Evolutionary conservation across 169 alveolate genomes (phyloP).

Genomic region (Plasmodium berghei): DNA sequence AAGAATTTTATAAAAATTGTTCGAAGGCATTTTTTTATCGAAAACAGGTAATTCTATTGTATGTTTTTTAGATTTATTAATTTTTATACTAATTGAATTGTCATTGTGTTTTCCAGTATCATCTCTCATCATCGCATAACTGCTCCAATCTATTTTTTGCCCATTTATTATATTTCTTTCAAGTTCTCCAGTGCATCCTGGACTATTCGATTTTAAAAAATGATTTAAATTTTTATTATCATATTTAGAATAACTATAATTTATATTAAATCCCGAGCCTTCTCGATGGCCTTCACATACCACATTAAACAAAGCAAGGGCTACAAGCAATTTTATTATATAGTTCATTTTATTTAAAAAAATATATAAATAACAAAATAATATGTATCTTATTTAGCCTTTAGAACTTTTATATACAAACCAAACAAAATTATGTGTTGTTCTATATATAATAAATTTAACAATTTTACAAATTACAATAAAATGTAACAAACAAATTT

Average conservation of each 20-base stretch:
- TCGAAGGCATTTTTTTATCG: constrained; percentile 8
- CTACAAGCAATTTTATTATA: background rate
- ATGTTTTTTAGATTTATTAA: constrained; percentile 4
- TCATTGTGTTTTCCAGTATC: background rate
- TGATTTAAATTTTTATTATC: background rate
- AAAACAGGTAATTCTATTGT: constrained; percentile 11
- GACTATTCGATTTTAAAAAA: constrained; percentile 5
- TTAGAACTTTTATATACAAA: no score
- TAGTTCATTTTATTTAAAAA: background rate
- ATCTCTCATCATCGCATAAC: background rate
- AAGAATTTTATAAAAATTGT: constrained; percentile 55
- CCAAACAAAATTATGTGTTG: no score
- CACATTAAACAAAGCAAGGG: background rate
- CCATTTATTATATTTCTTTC: constrained; percentile 64
- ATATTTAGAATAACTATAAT: background rate
- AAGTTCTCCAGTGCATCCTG: constrained; percentile 56
- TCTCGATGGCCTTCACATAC: background rate
- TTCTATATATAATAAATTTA: no score
- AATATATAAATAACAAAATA: background rate
- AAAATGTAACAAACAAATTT: no score
- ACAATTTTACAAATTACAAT: no score
- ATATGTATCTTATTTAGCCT: no score
- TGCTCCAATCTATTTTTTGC: constrained; percentile 13
- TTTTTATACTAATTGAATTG: constrained; percentile 5
- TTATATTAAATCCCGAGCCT: background rate